Evolutionary conservation across 768 basidiomycete species (phyloP), one percentile per base, ranked within the genome.

Genomic region (Phanerochaete sordida): DNA sequence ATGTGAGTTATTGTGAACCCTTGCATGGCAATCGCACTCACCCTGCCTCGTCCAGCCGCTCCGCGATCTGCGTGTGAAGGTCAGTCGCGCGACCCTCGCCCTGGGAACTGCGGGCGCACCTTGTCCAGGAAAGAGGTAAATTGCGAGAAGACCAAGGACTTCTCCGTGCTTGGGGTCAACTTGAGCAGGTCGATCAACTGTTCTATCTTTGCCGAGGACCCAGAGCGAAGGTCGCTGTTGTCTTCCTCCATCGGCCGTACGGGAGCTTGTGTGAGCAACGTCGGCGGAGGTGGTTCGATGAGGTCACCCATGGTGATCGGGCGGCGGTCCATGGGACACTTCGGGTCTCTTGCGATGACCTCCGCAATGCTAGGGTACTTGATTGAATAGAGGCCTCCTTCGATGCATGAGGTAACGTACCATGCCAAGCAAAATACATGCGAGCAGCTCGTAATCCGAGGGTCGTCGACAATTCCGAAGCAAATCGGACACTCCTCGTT

Each of bases 91-190:
- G n/a, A n/a, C n/a, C n/a, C n/a, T n/a, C n/a, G n/a, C n/a, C n/a
- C n/a, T n/a, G n/a, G n/a, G n/a, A n/a, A n/a, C n/a, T n/a, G n/a
- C n/a, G n/a, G n/a, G n/a, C n/a, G 27, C 63, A 88, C 91, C 76
- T 91, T 88, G 74, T 91, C 87, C 56, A 94, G 71, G 74, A 92
- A 94, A 2, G 84, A 82, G 3, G 92, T 95, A 67, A 94, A 95
- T 66, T 95, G 93, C 2, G 90, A 93, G 69, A 95, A 95, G 1
- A 95, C 91, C 2, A 95, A 75, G 2, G 88, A 88, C 71, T 95
- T 95, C 62, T 93, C 89, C 1, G 78, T 81, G 3, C 65, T 61
- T 0, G 90, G 89, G 5, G 84, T 89, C 13, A 93, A 72, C 61
- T 81, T 77, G 45, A 95, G 77, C 45, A 93, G 79, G 55, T 89